Evolutionary conservation across 345 rosid species (phyloP).

Genomic region (Lepidium didymum): DNA sequence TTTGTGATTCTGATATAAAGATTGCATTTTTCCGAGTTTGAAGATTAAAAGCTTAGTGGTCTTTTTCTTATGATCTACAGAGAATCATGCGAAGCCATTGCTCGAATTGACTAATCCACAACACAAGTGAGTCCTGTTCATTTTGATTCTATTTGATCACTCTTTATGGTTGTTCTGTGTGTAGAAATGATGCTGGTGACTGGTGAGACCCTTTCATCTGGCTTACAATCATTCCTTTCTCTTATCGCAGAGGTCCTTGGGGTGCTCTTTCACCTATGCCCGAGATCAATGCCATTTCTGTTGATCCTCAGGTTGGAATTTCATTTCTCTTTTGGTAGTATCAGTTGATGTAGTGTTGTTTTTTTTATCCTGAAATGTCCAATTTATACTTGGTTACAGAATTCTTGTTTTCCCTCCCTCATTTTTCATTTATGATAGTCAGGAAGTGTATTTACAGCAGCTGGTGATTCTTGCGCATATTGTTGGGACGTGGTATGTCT

Average conservation of each 20-base stretch:
- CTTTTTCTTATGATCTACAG: constrained; percentile 31
- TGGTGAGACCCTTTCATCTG: not conserved
- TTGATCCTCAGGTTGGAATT: constrained; percentile 52
- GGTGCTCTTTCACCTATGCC: constrained; percentile 89
- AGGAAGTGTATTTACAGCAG: constrained; percentile 76
- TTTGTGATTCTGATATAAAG: not conserved
- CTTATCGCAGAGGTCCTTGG: constrained; percentile 82
- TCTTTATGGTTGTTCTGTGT: not conserved
- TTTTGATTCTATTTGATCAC: not conserved
- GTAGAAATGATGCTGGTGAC: not conserved
- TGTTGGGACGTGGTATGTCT: constrained; percentile 97
- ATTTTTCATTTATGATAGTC: constrained; percentile 35
- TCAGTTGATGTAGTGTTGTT: not conserved
- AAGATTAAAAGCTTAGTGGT: not conserved
- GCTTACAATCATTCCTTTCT: not conserved
- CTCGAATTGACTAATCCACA: constrained; percentile 77
- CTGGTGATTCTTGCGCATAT: constrained; percentile 92
- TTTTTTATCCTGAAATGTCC: not conserved
- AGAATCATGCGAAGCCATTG: constrained; percentile 53
- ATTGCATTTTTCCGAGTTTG: not conserved
- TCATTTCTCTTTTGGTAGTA: not conserved
- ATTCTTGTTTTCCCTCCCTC: not conserved
- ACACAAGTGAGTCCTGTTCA: constrained; percentile 55
- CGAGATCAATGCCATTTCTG: constrained; percentile 77
- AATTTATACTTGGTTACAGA: not conserved